Evolutionary conservation across 305 asterid species (phyloP), one percentile per base, ranked within the genome.

Genomic region (Caryopteris hybrid): DNA sequence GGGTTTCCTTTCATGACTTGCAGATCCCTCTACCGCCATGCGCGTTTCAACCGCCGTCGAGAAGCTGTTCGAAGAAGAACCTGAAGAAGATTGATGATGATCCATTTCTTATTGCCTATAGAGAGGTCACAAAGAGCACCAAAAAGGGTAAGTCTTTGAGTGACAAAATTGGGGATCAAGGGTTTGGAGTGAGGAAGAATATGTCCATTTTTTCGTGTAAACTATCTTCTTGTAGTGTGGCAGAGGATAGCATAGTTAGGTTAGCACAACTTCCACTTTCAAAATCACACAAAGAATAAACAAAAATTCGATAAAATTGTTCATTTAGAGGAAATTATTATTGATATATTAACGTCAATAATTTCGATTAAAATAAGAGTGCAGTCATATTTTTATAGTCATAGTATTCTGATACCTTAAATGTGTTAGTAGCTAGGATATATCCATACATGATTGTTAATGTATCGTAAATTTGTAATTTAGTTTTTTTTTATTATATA

Each of bases 1-100:
- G 78, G 77, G 71, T 11, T 67, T 63, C 85, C 0, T 72, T 71
- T n/a, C 81, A 70, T 46, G 84, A 81, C 48, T 25, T 76, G 66
- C 84, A 74, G 29, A 76, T 88, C 63, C 93, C 96, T 41, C 90
- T 79, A 18, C 90, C 95, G 4, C 92, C 95, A 4, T 81, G 93
- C 27, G 67, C 84, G 45, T 81, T 84, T 59, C 84, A 75, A 45
- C 74, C 78, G 8, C 61, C 78, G 20, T 23, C 54, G 22, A 65
- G 78, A 53, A 77, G 74, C 36, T 52, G 61, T 2, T 79, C 90
- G 0, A 83, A 51, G 79, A 87, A 74, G 68, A 82, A 74, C n/a
- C 21, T 60, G 11, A 77, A 54, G 71, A 78, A 68, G 76, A 67
- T 14, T 3, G 83, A 87, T 16, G 95, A 87, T 31, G 96, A 89